phyloP scores from a whole-genome alignment of 2,329 filamentous ascomycete genomes.

The Ceratocystis destructans region DNA sequence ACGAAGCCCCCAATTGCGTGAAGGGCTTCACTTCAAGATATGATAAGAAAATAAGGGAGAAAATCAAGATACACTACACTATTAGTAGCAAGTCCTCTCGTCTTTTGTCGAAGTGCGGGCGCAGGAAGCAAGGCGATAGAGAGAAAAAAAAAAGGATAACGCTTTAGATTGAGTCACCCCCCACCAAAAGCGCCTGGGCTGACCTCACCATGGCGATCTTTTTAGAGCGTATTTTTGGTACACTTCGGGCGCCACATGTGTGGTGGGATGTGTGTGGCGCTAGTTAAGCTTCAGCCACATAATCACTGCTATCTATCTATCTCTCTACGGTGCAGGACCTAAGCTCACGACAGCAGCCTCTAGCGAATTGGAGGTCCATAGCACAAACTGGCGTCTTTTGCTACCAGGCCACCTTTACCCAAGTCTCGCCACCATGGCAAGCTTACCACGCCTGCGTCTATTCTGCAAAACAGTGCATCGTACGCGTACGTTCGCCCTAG shows the following conservation, averaged over 20 bases:
- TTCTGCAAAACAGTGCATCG: not conserved
- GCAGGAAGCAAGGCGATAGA: not conserved
- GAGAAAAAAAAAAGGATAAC: slow-evolving; percentile 1
- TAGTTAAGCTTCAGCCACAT: not conserved
- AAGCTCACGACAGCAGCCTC: too few relatives aligned
- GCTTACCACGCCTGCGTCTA: not conserved
- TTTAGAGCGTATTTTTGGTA: slow-evolving; percentile 1
- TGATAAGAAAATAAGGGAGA: not conserved
- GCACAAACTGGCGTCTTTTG: not conserved
- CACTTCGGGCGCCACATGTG: slow-evolving; percentile 1
- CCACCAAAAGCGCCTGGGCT: not conserved
- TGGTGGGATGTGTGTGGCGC: not conserved
- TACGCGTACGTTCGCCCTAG: not conserved
- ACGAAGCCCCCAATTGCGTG: slow-evolving; percentile 15
- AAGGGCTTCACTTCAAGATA: slow-evolving; percentile 12
- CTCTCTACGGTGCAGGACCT: not conserved
- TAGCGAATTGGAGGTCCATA: too few relatives aligned
- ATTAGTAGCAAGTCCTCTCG: not conserved
- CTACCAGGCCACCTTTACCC: too few relatives aligned
- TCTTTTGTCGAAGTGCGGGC: not conserved
- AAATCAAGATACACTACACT: not conserved
- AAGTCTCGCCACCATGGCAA: not conserved
- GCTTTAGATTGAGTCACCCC: slow-evolving; percentile 11
- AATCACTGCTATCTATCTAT: not conserved
- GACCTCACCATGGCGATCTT: not conserved